Evolutionary conservation across 768 basidiomycete genomes (phyloP).

Genomic region (Crassisporium funariophilum): DNA sequence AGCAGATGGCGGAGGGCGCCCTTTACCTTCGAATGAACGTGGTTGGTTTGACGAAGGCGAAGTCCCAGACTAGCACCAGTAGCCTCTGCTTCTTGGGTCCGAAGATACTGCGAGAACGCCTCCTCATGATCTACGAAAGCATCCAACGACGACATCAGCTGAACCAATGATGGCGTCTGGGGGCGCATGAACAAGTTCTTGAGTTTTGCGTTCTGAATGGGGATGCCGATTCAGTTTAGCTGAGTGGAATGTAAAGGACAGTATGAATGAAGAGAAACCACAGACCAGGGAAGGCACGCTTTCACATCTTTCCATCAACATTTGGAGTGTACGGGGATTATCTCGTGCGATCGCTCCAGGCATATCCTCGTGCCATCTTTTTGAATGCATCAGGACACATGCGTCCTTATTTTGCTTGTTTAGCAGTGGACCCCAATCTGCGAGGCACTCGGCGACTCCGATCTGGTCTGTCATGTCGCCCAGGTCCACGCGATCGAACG

Average conservation of each 20-base stretch:
- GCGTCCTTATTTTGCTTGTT: conserved; percentile 35
- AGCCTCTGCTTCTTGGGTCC: conserved; percentile 22
- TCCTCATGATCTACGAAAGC: conserved; percentile 42
- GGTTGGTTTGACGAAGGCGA: conserved; percentile 28
- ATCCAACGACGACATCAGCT: conserved; percentile 39
- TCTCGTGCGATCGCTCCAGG: conserved; percentile 34
- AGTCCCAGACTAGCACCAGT: conserved; percentile 28
- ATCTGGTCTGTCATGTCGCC: conserved; percentile 36
- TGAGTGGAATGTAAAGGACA: neutral
- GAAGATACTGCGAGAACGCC: conserved; percentile 36
- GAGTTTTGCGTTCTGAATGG: conserved; percentile 26
- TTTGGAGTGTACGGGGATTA: conserved; percentile 34
- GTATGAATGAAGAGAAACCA: neutral
- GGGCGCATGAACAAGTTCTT: conserved; percentile 26
- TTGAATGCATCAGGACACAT: conserved; percentile 40
- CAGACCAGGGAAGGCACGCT: conserved; percentile 28
- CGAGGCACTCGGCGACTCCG: conserved; percentile 33
- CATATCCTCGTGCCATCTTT: conserved; percentile 34
- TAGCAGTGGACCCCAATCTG: conserved; percentile 39
- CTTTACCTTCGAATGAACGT: conserved; percentile 38
- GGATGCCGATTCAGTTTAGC: neutral
- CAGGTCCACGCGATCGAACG: conserved; percentile 43
- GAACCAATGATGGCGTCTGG: conserved; percentile 36
- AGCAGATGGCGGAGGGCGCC: neutral
- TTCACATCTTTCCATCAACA: conserved; percentile 36